Evolutionary conservation across 148 eudicot species (phyloP).

Genomic region (Selenicereus undatus): DNA sequence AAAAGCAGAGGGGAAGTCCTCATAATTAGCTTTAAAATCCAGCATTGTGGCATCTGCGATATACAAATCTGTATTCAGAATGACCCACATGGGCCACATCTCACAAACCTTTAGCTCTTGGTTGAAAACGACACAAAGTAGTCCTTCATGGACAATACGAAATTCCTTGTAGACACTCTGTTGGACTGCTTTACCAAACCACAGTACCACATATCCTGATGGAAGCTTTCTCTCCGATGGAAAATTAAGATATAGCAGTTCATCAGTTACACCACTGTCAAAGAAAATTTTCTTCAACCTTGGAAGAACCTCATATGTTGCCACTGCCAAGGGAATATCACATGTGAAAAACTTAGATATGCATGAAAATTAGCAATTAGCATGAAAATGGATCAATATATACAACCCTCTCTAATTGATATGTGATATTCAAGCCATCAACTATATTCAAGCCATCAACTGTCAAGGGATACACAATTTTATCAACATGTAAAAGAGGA

Average conservation of each 20-base stretch:
- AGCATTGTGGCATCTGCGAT: background rate
- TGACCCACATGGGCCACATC: background rate
- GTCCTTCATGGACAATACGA: slow-evolving; percentile 65
- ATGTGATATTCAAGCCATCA: background rate
- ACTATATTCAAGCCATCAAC: too few relatives aligned
- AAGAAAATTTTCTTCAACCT: slow-evolving; percentile 36
- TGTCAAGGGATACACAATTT: background rate
- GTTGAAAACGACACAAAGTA: slow-evolving; percentile 53
- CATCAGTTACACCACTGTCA: slow-evolving; percentile 52
- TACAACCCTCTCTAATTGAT: background rate
- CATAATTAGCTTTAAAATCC: background rate
- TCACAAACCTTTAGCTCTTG: slow-evolving; percentile 50
- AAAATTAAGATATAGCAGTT: slow-evolving; percentile 45
- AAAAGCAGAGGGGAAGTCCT: background rate
- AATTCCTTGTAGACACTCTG: slow-evolving; percentile 47
- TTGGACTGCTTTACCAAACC: slow-evolving; percentile 48
- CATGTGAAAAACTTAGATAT: slow-evolving; percentile 7
- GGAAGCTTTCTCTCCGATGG: slow-evolving; percentile 38
- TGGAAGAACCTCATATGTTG: slow-evolving; percentile 41
- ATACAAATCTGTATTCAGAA: background rate
- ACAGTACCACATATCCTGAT: slow-evolving; percentile 42
- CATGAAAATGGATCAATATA: background rate
- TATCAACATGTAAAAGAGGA: background rate
- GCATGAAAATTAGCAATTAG: slow-evolving; percentile 2
- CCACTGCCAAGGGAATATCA: slow-evolving; percentile 33